Evolutionary conservation across 495 filamentous ascomycete species (phyloP).

Genomic region (Chaetomidium leptoderma): DNA sequence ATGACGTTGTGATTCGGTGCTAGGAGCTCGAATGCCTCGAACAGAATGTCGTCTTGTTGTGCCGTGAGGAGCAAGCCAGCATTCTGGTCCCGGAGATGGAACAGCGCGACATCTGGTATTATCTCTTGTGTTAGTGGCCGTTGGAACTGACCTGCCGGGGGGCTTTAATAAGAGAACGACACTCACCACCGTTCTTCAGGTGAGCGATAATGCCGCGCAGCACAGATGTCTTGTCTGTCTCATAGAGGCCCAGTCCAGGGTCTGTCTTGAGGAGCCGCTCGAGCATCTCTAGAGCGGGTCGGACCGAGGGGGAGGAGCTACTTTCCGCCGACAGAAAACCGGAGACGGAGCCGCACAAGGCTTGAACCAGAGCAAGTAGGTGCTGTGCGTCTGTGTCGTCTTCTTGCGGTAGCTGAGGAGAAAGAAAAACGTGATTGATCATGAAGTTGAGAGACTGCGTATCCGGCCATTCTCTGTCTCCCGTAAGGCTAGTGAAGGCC

Average conservation of each 20-base stretch:
- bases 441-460: constrained; percentile 32
- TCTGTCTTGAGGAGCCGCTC: background rate
- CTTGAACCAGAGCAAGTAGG: constrained; percentile 16
- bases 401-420: constrained; percentile 51
- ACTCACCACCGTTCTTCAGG: constrained; percentile 1
- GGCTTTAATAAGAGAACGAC: no score
- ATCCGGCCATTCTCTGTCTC: background rate
- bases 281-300: background rate
- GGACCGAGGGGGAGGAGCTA: background rate
- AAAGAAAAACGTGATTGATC: constrained; percentile 58
- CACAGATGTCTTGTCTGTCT: background rate
- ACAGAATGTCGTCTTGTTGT: constrained; percentile 27
- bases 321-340: background rate
- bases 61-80: constrained; percentile 50
- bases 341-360: background rate
- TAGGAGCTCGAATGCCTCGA: constrained; percentile 57
- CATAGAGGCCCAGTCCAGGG: no score
- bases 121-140: background rate
- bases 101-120: constrained; percentile 23
- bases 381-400: constrained; percentile 33
- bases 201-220: background rate
- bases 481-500: background rate
- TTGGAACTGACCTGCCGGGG: no score
- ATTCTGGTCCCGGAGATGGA: constrained; percentile 56
- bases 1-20: constrained; percentile 46